These are phyloP conservation scores for Colletotrichum sojae DNA, from an alignment of 2,329 filamentous ascomycete genomes.

Conservation along the genomic window DNA sequence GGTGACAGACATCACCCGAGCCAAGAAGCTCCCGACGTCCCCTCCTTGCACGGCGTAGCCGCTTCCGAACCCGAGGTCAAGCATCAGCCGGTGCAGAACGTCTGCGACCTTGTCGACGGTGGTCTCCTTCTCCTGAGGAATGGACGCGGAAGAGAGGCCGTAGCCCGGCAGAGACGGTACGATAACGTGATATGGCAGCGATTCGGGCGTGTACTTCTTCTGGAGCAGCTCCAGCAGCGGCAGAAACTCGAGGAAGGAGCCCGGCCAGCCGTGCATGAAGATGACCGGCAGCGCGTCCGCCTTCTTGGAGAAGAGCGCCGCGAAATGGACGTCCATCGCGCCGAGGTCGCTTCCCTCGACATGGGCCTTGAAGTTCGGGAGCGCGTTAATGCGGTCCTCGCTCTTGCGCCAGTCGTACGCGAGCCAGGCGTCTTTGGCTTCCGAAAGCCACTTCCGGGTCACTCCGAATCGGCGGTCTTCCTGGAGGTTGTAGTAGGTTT, in stretches of 20 bases:
- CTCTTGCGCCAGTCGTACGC: constrained; percentile 62
- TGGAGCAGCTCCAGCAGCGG: constrained; percentile 62
- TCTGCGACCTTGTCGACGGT: constrained; percentile 50
- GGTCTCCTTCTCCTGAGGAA: constrained; percentile 48
- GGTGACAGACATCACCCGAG: constrained; percentile 56
- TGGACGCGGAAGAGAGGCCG: constrained; percentile 58
- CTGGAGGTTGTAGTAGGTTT: constrained; percentile 63
- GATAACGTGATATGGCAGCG: constrained; percentile 70
- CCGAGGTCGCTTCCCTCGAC: constrained; percentile 54
- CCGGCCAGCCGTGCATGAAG: constrained; percentile 70
- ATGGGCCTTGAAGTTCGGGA: constrained; percentile 61
- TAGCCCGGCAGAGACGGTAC: constrained; percentile 70
- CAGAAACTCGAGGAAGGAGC: constrained; percentile 69
- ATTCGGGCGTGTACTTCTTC: constrained; percentile 62
- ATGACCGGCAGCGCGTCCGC: constrained; percentile 64
- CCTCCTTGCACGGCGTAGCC: constrained; percentile 71
- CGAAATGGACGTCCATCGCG: constrained; percentile 64
- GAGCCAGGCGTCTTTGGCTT: constrained; percentile 59
- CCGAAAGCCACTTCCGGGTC: constrained; percentile 59
- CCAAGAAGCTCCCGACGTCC: constrained; percentile 65
- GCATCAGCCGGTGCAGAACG: constrained; percentile 66
- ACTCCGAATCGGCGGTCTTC: constrained; percentile 60
- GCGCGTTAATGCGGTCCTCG: constrained; percentile 58
- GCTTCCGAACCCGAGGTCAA: constrained; percentile 64
- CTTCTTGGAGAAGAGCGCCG: constrained; percentile 66